Evolutionary conservation across 1,284 basidiomycete genomes (phyloP), one percentile per base, ranked within the genome.

Genomic region (Thecaphora thlaspeos): DNA sequence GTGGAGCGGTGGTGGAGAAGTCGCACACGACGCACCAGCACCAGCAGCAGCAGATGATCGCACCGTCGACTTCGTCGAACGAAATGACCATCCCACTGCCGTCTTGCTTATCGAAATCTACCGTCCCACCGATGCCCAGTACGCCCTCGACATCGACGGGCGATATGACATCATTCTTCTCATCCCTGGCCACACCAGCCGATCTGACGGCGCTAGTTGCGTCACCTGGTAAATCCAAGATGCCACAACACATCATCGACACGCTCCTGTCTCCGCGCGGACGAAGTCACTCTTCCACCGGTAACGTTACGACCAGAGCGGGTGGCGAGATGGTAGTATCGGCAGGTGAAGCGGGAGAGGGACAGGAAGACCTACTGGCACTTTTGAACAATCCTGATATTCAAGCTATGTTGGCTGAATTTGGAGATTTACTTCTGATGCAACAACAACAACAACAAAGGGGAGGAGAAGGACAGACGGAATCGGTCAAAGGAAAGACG

Each of bases 361-460:
- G 28, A 47, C 9, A 56, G 46, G 17, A 39, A 34, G 46, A 47
- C 18, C 21, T 47, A 22, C 39, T 34, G 22, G 21, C 37, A 2
- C 42, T 60, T 22, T 61, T 65, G 18, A 48, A 38, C 41, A 65
- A 65, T 38, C 62, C 62, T 15, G 62, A 65, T 24, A 60, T 65
- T 24, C 62, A 65, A 45, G 54, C 57, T 2, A 32, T 65, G 21
- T 28, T 65, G 32, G 57, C 62, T 14, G 54, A 65, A 36, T 65
- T 65, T 28, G 26, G 26, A 7, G 26, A 28, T 28, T 11, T 28
- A n/a, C n/a, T n/a, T n/a, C n/a, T n/a, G n/a, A n/a, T n/a, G n/a
- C n/a, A n/a, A n/a, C n/a, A n/a, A n/a, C n/a, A n/a, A n/a, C n/a
- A n/a, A n/a, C n/a, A n/a, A n/a, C n/a, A n/a, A n/a, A n/a, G n/a